These are phyloP conservation scores for Clitoria ternatea DNA, from an alignment of 306 rosid species.

Conservation along the genomic window DNA sequence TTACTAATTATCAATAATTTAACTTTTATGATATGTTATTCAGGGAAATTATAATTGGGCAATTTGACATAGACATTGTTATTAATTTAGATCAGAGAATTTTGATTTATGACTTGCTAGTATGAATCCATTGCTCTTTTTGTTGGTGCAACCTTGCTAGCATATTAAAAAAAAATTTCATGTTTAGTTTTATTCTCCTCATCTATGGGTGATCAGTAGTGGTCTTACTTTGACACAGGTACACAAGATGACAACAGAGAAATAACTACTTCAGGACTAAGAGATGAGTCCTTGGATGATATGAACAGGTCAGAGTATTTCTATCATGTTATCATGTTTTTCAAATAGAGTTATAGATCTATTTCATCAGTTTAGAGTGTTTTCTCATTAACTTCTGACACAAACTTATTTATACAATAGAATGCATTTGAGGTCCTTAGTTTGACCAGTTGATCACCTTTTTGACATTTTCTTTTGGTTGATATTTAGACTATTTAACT, in stretches of 20 bases:
- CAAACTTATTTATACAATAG: background rate
- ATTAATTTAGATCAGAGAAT: constrained; percentile 8
- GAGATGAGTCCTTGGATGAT: constrained; percentile 32
- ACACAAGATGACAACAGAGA: constrained; percentile 37
- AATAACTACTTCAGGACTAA: constrained; percentile 29
- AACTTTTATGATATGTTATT: background rate
- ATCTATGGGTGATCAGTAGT: background rate
- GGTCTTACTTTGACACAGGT: constrained; percentile 32
- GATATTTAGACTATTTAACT: background rate
- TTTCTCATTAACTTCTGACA: background rate
- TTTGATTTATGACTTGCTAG: background rate
- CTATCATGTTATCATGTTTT: constrained; percentile 17
- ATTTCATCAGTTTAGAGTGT: background rate
- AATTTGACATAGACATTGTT: background rate
- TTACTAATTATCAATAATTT: background rate
- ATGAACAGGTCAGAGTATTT: constrained; percentile 45
- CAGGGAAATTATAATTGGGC: constrained; percentile 3
- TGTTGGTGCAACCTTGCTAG: constrained; percentile 5
- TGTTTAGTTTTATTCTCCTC: background rate
- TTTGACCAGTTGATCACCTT: background rate
- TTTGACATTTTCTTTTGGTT: background rate
- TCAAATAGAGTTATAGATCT: background rate
- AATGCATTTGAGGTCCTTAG: background rate
- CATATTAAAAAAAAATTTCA: background rate
- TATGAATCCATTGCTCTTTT: constrained; percentile 5